Percentiles rank a stretch among this genome's conserved stretches.
These are phyloP conservation scores for Citrus sinensis DNA, from an alignment of 345 rosid species.

Conservation along the genomic window DVS_A1.0 CM039165.1:30749501-30750000, in stretches of 20 bases:
- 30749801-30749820: not conserved
- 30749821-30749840: constrained; percentile 3
- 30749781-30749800: not conserved
- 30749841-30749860: not conserved
- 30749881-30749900: not conserved
- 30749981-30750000: constrained; percentile 10
- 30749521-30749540: constrained; percentile 1
- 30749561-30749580: not conserved
- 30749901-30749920: constrained; percentile 3
- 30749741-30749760: constrained; percentile 5
- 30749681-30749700: constrained; percentile 6
- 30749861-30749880: constrained; percentile 7
- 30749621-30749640: not conserved
- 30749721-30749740: constrained; percentile 1
- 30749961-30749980: not conserved
- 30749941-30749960: not conserved
- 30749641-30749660: constrained; percentile 12
- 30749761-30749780: not conserved
- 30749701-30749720: not conserved
- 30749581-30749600: constrained; percentile 3
- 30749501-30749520: constrained; percentile 5
- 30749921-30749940: not conserved
- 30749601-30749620: not conserved
- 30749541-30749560: not conserved
- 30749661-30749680: not conserved